These are phyloP conservation scores for Pseudodiploospora longispora DNA, from an alignment of 2,329 filamentous ascomycete genomes.

Conservation along the genomic window DNA sequence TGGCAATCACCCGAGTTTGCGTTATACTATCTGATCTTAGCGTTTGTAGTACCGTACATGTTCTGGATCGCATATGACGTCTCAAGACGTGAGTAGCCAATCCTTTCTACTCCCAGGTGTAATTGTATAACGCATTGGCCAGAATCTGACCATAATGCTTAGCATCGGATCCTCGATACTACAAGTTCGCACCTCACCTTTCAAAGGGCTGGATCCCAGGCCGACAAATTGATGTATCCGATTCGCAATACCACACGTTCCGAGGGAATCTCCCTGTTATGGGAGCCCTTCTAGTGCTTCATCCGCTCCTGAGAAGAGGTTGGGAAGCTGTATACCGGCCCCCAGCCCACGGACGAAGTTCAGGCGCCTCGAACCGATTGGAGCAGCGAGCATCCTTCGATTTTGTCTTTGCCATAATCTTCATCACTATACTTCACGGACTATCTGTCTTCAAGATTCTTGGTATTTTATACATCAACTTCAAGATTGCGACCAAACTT, in stretches of 20 bases:
- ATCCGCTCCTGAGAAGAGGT: constrained; percentile 66
- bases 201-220: constrained; percentile 86
- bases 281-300: constrained; percentile 61
- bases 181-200: constrained; percentile 62
- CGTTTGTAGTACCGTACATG: constrained; percentile 69
- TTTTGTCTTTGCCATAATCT: constrained; percentile 69
- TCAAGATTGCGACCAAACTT: constrained; percentile 63
- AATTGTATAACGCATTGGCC: constrained; percentile 11
- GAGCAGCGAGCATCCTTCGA: constrained; percentile 75
- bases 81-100: constrained; percentile 57
- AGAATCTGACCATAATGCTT: neutral
- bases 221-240: constrained; percentile 85
- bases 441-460: constrained; percentile 79
- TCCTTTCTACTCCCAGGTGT: neutral
- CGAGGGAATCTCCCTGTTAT: constrained; percentile 81
- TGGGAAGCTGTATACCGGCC: constrained; percentile 54
- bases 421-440: constrained; percentile 73
- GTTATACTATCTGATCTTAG: constrained; percentile 66
- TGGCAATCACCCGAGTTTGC: constrained; percentile 86
- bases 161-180: constrained; percentile 78
- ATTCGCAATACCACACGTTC: constrained; percentile 80
- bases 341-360: constrained; percentile 16
- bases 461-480: constrained; percentile 73
- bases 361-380: constrained; percentile 48
- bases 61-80: constrained; percentile 83